Evolutionary conservation across 2,329 filamentous ascomycete genomes (phyloP).

Genomic region (Fusarium penzigii): DNA sequence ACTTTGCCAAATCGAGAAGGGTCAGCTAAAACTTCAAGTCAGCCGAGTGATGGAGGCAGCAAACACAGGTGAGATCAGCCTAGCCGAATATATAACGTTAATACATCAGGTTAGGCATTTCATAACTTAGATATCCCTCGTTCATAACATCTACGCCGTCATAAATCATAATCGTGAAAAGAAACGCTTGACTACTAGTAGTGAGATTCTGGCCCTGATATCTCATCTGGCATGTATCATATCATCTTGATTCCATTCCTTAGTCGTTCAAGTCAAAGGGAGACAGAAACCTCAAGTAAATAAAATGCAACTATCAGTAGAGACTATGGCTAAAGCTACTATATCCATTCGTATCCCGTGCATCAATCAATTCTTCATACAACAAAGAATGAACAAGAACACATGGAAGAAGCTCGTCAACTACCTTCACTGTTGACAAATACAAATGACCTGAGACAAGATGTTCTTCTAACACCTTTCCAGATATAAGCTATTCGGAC

Average conservation of each 20-base stretch:
- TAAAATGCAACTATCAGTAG: not conserved
- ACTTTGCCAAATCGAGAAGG: not conserved
- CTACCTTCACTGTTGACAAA: no score
- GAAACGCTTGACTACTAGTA: not conserved
- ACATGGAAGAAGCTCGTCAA: no score
- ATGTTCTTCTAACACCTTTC: no score
- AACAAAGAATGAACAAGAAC: no score
- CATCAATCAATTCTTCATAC: no score
- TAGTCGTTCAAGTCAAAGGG: slow-evolving; percentile 11
- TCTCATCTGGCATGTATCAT: slow-evolving; percentile 8
- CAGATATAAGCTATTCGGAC: no score
- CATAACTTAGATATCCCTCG: not conserved
- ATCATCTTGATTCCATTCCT: slow-evolving; percentile 6
- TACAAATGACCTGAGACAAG: no score
- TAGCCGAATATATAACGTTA: no score
- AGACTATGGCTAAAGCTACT: no score
- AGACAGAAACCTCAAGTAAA: slow-evolving; percentile 11
- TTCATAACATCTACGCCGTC: not conserved
- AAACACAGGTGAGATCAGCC: no score
- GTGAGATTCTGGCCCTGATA: not conserved
- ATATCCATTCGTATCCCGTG: no score
- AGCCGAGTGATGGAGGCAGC: not conserved
- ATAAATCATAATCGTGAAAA: not conserved
- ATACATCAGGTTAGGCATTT: no score
- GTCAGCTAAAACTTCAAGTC: not conserved